These are phyloP conservation scores for Daldinia eschscholtzii DNA, from an alignment of 2,329 filamentous ascomycete species.

Conservation along the genomic window DNA sequence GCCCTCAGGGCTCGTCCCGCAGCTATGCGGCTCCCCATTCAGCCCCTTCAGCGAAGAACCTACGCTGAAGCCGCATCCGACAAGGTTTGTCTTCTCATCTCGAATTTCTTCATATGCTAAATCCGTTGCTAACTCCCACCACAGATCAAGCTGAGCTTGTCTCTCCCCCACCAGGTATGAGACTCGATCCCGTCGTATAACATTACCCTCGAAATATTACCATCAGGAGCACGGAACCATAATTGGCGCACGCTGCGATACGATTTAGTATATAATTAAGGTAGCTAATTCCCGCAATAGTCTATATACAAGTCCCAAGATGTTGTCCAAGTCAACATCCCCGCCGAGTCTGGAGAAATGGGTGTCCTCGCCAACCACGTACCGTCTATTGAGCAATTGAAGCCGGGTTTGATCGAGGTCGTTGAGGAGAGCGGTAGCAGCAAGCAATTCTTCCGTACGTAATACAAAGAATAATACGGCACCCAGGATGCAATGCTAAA, in stretches of 20 bases:
- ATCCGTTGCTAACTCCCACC: constrained; percentile 50
- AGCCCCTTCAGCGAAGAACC: constrained; percentile 86
- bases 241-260: constrained; percentile 33
- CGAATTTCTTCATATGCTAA: constrained; percentile 15
- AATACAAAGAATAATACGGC: constrained; percentile 30
- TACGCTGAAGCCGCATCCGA: constrained; percentile 91
- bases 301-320: constrained; percentile 76
- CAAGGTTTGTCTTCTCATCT: constrained; percentile 69
- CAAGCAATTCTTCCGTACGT: constrained; percentile 99
- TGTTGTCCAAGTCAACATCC: constrained; percentile 96
- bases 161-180: constrained; percentile 97
- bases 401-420: constrained; percentile 94
- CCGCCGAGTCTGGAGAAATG: constrained; percentile 98
- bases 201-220: constrained; percentile 10
- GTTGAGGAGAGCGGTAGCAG: constrained; percentile 88
- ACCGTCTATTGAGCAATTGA: constrained; percentile 98
- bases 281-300: constrained; percentile 71
- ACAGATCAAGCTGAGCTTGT: constrained; percentile 96
- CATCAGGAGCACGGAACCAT: constrained; percentile 7
- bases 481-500: constrained; percentile 39
- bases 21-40: constrained; percentile 78
- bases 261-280: constrained; percentile 34
- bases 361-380: constrained; percentile 99
- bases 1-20: constrained; percentile 87
- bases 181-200: constrained; percentile 13